Base-by-base conservation (phyloP, 441 rosid genomes). In the Dalechampia spathulata region DNA sequence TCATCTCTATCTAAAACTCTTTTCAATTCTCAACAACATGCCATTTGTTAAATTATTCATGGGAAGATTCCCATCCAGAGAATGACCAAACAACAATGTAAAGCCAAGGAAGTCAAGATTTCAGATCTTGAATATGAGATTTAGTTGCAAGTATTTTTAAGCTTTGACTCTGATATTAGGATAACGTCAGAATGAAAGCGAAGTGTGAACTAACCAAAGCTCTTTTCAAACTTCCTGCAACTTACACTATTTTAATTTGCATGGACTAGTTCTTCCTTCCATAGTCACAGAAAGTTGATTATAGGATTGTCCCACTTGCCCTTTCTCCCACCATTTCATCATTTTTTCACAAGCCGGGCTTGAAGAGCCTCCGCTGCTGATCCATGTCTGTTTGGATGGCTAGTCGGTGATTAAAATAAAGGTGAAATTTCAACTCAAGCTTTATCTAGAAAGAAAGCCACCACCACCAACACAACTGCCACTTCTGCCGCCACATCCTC, bases 381-480 rank as follows among this genome's bases (percentile, higher is more conserved):
- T 82, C 94, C 89, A 0, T n/a, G n/a, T 0, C 67, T 88, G 49
- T 86, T 88, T 47, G 98, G 96, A 14, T 91, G 98, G 98, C 98
- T 96, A 0, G 93, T 91, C 2, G 70, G 52, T 27, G 87, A 74
- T 10, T n/a, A 76, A 62, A 36, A 3, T 55, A 3, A 15, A 36
- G 48, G 68, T 20, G 34, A 55, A 32, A 48, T 44, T 21, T 60
- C 76, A 44, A 72, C 62, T 44, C 76, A 67, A 53, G 70, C 71
- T 4, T 52, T 74, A 40, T 81, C n/a, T n/a, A n/a, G n/a, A n/a
- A n/a, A n/a, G n/a, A n/a, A n/a, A n/a, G n/a, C n/a, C n/a, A n/a
- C n/a, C n/a, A n/a, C n/a, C n/a, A n/a, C n/a, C n/a, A n/a, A n/a
- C n/a, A n/a, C n/a, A n/a, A n/a, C n/a, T n/a, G n/a, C n/a, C n/a